phyloP scores from a whole-genome alignment of 805 yeast species.

The Candida khao-thaluensis region DNA sequence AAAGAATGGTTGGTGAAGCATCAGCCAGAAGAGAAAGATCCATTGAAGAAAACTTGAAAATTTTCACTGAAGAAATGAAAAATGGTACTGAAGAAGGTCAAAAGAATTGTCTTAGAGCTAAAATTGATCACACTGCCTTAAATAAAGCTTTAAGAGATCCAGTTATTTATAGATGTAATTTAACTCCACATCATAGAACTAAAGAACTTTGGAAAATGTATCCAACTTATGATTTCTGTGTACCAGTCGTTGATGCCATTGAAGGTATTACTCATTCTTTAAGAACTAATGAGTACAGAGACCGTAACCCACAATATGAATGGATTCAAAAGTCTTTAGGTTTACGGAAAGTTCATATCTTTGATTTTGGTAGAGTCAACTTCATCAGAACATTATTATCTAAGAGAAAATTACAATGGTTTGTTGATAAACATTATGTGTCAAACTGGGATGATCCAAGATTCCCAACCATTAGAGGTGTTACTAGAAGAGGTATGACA shows the following conservation, averaged over 20 bases:
- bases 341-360: conserved; percentile 89
- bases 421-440: conserved; percentile 88
- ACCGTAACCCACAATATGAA: conserved; percentile 96
- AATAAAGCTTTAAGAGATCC: conserved; percentile 98
- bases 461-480: conserved; percentile 99
- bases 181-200: conserved; percentile 97
- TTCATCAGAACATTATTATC: conserved; percentile 93
- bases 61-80: conserved; percentile 90
- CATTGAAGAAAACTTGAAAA: conserved; percentile 84
- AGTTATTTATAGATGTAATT: conserved; percentile 93
- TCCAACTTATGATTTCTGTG: conserved; percentile 99
- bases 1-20: conserved; percentile 96
- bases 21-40: conserved; percentile 89
- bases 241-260: conserved; percentile 89
- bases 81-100: conserved; percentile 91
- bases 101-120: conserved; percentile 93
- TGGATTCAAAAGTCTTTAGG: conserved; percentile 86
- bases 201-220: conserved; percentile 92
- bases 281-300: conserved; percentile 98
- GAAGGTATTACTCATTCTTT: conserved; percentile 98
- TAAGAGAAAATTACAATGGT: conserved; percentile 98
- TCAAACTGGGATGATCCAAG: conserved; percentile 98
- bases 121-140: conserved; percentile 84
- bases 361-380: conserved; percentile 98
- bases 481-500: conserved; percentile 99